Base-by-base conservation (phyloP, 2,329 filamentous ascomycete species). In the Penicillium verrucosum region DNA sequence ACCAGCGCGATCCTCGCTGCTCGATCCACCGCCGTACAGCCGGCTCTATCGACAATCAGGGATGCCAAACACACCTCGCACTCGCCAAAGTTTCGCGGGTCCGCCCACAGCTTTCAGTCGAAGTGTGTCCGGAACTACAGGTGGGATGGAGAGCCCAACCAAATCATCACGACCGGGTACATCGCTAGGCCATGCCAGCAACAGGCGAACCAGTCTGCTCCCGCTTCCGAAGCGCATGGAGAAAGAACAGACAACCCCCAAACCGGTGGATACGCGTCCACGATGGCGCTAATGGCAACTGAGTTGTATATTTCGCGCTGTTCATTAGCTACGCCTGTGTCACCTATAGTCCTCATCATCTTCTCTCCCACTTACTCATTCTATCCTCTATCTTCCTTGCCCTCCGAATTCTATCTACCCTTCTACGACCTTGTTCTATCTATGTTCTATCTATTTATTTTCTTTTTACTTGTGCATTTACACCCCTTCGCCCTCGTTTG, bases 21-120 rank as follows among this genome's bases (percentile, higher is more conserved):
- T 75, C n/a, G 74, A 76, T 49, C 74, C 74, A n/a, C 73, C 73
- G 11, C 73, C 74, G 25, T 77, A 77, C 59, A 73, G 72, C 64
- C 75, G 76, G 54, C 71, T 76, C 29, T 70, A 69, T 51, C 68
- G 70, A 52, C 60, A 63, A 10, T 54, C 67, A 1, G 61, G 56
- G 2, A 54, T 75, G 29, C 41, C 62, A 5, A 71, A 67, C 42
- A 65, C 66, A 7, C 72, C 74, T 27, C 73, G 75, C 52, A 75
- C 62, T 58, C 69, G 73, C 43, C 71, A 73, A 56, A 77, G 75
- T 62, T 75, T 71, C 59, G 70, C 73, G 12, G 72, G 73, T 3
- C 41, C 64, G 14, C 25, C 51, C 18, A 49, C 58, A 2, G 61
- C 67, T 16, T 71, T 73, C 46, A 68, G 65, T 32, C 68, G 67